These are phyloP conservation scores for Stagonosporopsis tanaceti DNA, from an alignment of 2,329 filamentous ascomycete genomes.

Conservation along the genomic window DNA sequence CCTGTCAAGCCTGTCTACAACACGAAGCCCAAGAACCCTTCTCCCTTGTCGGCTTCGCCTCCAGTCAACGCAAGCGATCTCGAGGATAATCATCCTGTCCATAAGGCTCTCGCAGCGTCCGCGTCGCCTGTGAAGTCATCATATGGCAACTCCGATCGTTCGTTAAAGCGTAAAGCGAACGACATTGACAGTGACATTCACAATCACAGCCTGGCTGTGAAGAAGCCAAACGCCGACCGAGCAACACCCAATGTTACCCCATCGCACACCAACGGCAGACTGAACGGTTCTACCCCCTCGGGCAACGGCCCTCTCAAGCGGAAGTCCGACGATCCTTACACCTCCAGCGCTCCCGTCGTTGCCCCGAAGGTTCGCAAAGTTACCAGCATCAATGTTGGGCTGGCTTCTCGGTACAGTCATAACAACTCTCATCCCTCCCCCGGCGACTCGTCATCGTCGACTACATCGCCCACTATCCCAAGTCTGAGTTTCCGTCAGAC, in stretches of 20 bases:
- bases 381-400: conserved; percentile 44
- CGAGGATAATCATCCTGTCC: conserved; percentile 54
- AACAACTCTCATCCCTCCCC: conserved; percentile 45
- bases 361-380: conserved; percentile 45
- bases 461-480: conserved; percentile 44
- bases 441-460: conserved; percentile 45
- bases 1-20: conserved; percentile 44
- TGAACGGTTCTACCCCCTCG: conserved; percentile 40
- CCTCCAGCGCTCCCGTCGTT: conserved; percentile 38
- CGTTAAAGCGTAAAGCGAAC: conserved; percentile 53
- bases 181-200: conserved; percentile 49
- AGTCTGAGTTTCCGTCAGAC: conserved; percentile 54
- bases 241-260: conserved; percentile 40
- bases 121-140: conserved; percentile 45
- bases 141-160: conserved; percentile 43
- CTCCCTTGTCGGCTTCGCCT: conserved; percentile 67
- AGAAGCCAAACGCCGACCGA: conserved; percentile 44
- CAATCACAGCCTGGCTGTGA: conserved; percentile 45
- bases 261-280: conserved; percentile 39
- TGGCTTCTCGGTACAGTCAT: conserved; percentile 46
- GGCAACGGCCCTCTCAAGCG: conserved; percentile 52
- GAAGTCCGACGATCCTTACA: conserved; percentile 53
- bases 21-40: conserved; percentile 68
- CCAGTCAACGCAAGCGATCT: conserved; percentile 68
- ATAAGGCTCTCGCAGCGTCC: conserved; percentile 48